A percentile compares a stretch with the other conserved stretches of the same genome.
Conservation (phyloP, 345 rosid species). For the Limnanthes douglasii region DNA sequence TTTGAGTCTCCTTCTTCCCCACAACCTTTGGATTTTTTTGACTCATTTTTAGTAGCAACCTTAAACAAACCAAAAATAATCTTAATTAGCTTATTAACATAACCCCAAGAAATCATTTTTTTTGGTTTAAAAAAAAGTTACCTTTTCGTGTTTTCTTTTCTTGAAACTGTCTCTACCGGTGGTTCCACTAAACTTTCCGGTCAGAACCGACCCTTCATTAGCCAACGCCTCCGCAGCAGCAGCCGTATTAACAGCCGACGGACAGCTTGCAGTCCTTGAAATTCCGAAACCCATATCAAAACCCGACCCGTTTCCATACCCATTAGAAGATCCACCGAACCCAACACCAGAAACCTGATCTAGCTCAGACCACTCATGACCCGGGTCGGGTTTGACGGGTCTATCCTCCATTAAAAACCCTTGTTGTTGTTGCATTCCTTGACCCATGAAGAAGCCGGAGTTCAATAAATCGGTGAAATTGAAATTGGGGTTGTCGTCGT, state of each 20-base stretch:
- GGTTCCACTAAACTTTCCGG: slow-evolving; percentile 15
- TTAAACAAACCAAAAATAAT: not conserved
- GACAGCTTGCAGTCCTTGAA: slow-evolving; percentile 33
- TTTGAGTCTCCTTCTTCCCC: slow-evolving; percentile 47
- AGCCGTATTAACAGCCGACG: slow-evolving; percentile 16
- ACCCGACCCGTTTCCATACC: slow-evolving; percentile 15
- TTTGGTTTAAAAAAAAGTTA: not conserved
- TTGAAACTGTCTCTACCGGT: slow-evolving; percentile 30
- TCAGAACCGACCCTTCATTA: slow-evolving; percentile 12
- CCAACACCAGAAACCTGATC: slow-evolving; percentile 9
- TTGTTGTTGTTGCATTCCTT: slow-evolving; percentile 9
- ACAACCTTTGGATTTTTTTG: slow-evolving; percentile 18
- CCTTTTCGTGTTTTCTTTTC: slow-evolving; percentile 46
- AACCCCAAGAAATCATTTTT: not conserved
- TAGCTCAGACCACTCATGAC: slow-evolving; percentile 23
- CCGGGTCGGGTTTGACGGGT: slow-evolving; percentile 30
- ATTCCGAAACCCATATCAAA: slow-evolving; percentile 16
- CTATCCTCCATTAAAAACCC: slow-evolving; percentile 15
- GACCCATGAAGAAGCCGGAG: slow-evolving; percentile 10
- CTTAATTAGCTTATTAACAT: not conserved
- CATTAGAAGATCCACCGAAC: slow-evolving; percentile 14
- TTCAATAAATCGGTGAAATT: slow-evolving; percentile 22
- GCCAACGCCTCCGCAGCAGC: slow-evolving; percentile 6
- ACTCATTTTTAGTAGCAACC: slow-evolving; percentile 29
- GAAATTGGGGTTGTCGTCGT: too few relatives aligned